A percentile compares a stretch with the other conserved stretches of the same genome.
phyloP scores from a whole-genome alignment of 2,329 filamentous ascomycete species.

The Stagonosporopsis tanaceti region DNA sequence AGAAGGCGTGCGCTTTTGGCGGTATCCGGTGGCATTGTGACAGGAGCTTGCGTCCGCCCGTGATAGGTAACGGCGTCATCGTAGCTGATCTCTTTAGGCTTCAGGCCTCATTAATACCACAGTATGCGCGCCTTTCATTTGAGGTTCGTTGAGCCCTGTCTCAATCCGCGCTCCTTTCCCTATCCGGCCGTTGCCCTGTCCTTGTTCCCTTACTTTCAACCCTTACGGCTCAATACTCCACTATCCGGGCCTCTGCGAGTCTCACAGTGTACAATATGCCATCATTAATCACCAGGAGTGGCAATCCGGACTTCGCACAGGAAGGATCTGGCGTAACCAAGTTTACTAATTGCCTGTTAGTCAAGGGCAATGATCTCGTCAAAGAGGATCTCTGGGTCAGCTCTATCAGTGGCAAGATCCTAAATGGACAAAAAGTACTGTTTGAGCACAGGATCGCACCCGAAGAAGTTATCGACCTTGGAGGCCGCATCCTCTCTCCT shows the following conservation, averaged over 20 bases:
- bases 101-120: slow-evolving; percentile 32
- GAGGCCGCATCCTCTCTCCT: slow-evolving; percentile 82
- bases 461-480: slow-evolving; percentile 78
- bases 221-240: slow-evolving; percentile 13
- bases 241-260: slow-evolving; percentile 4
- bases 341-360: slow-evolving; percentile 85
- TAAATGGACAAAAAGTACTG: slow-evolving; percentile 71
- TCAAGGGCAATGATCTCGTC: slow-evolving; percentile 73
- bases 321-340: slow-evolving; percentile 70
- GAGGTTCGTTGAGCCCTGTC: slow-evolving; percentile 38
- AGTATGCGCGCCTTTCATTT: slow-evolving; percentile 23
- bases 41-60: slow-evolving; percentile 25
- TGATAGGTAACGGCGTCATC: slow-evolving; percentile 28
- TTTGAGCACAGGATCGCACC: slow-evolving; percentile 75
- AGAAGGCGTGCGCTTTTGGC: slow-evolving; percentile 30
- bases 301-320: background rate
- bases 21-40: slow-evolving; percentile 17
- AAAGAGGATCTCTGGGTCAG: slow-evolving; percentile 89
- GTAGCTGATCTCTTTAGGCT: slow-evolving; percentile 8
- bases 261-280: slow-evolving; percentile 13
- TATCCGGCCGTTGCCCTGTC: slow-evolving; percentile 23
- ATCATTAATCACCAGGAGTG: slow-evolving; percentile 7
- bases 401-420: slow-evolving; percentile 79
- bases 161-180: slow-evolving; percentile 37
- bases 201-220: slow-evolving; percentile 17